Evolutionary conservation across 345 rosid species (phyloP).

Genomic region (Lumnitzera racemosa): DNA sequence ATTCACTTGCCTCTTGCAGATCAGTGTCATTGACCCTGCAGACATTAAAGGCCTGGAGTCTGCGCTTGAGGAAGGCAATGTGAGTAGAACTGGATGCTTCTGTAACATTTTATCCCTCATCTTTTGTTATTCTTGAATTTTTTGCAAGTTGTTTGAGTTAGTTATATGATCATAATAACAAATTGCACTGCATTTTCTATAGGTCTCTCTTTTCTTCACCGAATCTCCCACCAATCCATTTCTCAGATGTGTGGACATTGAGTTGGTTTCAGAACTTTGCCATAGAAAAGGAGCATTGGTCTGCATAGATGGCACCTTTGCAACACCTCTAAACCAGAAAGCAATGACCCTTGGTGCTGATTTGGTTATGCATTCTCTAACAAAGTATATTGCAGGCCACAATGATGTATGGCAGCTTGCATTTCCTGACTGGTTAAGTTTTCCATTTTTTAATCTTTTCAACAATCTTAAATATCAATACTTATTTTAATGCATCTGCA

Average conservation of each 20-base stretch:
- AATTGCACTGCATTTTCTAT: conserved; percentile 16
- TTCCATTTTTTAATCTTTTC: not conserved
- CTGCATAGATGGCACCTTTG: conserved; percentile 98
- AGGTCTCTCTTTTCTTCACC: conserved; percentile 89
- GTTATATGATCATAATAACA: not conserved
- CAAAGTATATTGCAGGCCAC: conserved; percentile 92
- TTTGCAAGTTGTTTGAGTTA: not conserved
- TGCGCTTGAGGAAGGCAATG: conserved; percentile 65
- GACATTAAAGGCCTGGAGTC: conserved; percentile 71
- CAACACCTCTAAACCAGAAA: conserved; percentile 95
- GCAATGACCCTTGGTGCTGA: conserved; percentile 95
- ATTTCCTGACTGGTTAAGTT: conserved; percentile 4
- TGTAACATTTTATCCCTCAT: no score
- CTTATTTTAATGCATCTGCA: conserved; percentile 19
- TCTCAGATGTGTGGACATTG: conserved; percentile 87
- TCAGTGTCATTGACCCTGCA: conserved; percentile 93
- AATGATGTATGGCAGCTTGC: conserved; percentile 62
- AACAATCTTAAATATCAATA: not conserved
- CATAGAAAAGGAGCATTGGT: conserved; percentile 84
- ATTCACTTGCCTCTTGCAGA: conserved; percentile 40
- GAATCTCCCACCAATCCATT: conserved; percentile 98
- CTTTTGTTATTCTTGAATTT: no score
- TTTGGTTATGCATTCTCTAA: conserved; percentile 85
- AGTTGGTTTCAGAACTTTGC: conserved; percentile 81
- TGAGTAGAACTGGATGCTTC: conserved; percentile 22